Evolutionary conservation across 2,329 filamentous ascomycete genomes (phyloP), one percentile per base, ranked within the genome.

Genomic region (Lachnum nothofagi): DNA sequence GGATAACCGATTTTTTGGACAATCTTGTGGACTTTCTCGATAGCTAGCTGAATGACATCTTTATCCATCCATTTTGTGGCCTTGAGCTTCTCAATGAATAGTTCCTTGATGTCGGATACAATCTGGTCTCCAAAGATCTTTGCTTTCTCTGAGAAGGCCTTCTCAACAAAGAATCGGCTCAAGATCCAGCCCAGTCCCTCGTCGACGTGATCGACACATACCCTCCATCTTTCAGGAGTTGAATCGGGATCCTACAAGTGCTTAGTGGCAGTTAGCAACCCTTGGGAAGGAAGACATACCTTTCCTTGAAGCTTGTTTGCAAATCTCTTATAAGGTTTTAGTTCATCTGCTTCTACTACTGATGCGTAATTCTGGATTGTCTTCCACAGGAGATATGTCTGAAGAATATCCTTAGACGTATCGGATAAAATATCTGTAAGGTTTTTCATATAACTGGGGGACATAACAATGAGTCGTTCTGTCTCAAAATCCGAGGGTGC

Each of bases 151-250:
- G 82, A 80, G 59, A 88, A 88, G 1, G 82, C 76, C 42, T 79
- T 79, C 53, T 87, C 77, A 2, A 88, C 73, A 54, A 83, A 89
- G 68, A 88, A 87, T 19, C 82, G 78, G 60, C 82, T 84, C 14
- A 86, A 68, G 42, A 85, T 82, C 83, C 83, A 88, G 2, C 77
- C 77, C 19, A 88, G 64, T 4, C 77, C 75, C 19, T 66, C 63
- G 54, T 85, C 80, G 4, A 83, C 73, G 27, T 75, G 72, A 6
- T 63, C 63, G 23, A 86, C 73, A 57, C 84, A 88, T 5, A 73
- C 81, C 57, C 82, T 74, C 83, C 83, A 86, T 42, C 83, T 74
- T 59, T 87, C 84, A 12, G 79, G 69, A 17, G 72, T 73, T 2
- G 81, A 78, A 44, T 84, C 73, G 0, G 81, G 76, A 46, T 83